Percentiles rank a stretch among this genome's conserved stretches.
phyloP scores from a whole-genome alignment of 2,329 filamentous ascomycete genomes.

The Aspergillus melleus region DNA sequence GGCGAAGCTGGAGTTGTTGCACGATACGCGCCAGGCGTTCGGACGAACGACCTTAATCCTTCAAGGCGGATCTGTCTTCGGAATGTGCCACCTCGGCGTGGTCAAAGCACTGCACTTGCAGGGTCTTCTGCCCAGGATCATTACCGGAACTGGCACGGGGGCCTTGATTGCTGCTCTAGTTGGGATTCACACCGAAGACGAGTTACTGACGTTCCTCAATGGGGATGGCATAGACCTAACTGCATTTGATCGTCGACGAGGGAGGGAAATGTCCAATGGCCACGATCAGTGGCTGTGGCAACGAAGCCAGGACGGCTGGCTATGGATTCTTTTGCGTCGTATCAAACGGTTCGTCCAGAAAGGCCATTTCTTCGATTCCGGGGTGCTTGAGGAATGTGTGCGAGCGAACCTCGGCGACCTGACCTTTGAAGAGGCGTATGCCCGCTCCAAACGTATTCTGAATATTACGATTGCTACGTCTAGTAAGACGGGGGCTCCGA shows the following conservation, averaged over 20 bases:
- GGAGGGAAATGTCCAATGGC: constrained; percentile 13
- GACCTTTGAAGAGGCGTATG: constrained; percentile 91
- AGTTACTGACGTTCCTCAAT: constrained; percentile 72
- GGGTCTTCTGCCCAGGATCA: constrained; percentile 81
- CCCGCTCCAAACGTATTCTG: constrained; percentile 77
- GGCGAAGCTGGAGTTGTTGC: constrained; percentile 80
- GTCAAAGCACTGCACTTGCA: constrained; percentile 82
- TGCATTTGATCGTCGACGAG: constrained; percentile 62
- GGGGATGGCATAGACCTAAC: constrained; percentile 80
- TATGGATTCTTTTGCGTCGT: constrained; percentile 65
- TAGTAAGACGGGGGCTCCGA: constrained; percentile 73
- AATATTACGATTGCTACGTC: constrained; percentile 88
- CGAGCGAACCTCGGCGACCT: constrained; percentile 81
- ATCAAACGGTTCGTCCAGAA: constrained; percentile 68
- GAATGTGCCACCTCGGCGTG: constrained; percentile 84
- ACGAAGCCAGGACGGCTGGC: constrained; percentile 34
- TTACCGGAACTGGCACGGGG: constrained; percentile 87
- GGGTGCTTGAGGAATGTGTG: constrained; percentile 79
- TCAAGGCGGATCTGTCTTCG: constrained; percentile 89
- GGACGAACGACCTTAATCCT: constrained; percentile 82
- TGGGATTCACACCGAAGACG: constrained; percentile 81
- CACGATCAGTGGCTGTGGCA: constrained; percentile 15
- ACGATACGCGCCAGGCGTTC: constrained; percentile 85
- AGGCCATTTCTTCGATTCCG: constrained; percentile 81
- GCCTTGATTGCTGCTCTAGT: constrained; percentile 87